These are phyloP conservation scores for Stentor roeselii DNA, from an alignment of 73 alveolate genomes.

Conservation along the genomic window DNA sequence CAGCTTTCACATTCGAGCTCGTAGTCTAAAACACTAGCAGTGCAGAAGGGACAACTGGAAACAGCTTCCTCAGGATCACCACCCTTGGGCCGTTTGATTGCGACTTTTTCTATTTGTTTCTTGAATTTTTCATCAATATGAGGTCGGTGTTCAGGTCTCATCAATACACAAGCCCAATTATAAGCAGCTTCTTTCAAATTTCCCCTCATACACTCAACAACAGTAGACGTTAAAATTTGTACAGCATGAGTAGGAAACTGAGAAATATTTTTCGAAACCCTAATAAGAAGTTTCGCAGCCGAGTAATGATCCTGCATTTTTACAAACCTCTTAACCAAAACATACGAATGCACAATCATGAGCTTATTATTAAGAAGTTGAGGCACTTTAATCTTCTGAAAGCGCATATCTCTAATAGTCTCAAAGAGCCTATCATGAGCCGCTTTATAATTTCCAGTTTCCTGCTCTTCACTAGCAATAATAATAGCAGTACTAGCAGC, in stretches of 20 bases:
- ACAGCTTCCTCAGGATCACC: constrained; percentile 87
- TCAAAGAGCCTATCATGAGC: constrained; percentile 95
- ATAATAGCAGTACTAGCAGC: constrained; percentile 94
- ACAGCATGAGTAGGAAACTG: constrained; percentile 98
- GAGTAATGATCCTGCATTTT: constrained; percentile 82
- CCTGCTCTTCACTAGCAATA: constrained; percentile 92
- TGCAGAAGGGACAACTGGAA: constrained; percentile 96
- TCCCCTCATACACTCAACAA: constrained; percentile 97
- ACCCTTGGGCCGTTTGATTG: constrained; percentile 91
- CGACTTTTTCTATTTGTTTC: constrained; percentile 83
- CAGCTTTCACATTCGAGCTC: constrained; percentile 90
- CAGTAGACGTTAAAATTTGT: constrained; percentile 97
- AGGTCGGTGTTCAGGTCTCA: constrained; percentile 95
- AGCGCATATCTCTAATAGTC: constrained; percentile 78
- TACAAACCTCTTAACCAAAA: constrained; percentile 74
- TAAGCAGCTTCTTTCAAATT: constrained; percentile 88
- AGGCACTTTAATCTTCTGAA: constrained; percentile 76
- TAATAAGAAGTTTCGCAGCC: constrained; percentile 92
- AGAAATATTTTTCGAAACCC: constrained; percentile 95
- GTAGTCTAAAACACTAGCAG: constrained; percentile 82
- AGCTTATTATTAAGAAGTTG: constrained; percentile 84
- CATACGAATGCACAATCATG: constrained; percentile 97
- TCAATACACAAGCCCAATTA: constrained; percentile 96
- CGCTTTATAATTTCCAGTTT: constrained; percentile 88
- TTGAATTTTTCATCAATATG: constrained; percentile 88